Conservation (phyloP, 345 rosid species). For the Aurinia saxatilis region DNA sequence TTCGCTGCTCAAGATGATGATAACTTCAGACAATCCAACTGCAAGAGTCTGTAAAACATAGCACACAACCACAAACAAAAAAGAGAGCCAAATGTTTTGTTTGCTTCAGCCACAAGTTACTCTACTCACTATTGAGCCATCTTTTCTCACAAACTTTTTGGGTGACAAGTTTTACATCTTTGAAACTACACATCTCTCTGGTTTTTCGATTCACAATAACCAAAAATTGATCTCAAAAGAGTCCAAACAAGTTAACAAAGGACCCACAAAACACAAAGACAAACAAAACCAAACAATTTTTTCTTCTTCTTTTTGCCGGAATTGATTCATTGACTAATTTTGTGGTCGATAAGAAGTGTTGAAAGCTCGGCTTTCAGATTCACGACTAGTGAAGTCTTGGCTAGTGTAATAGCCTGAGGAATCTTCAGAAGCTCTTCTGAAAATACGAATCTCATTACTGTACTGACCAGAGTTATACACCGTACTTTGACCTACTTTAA, state of each 20-base stretch:
- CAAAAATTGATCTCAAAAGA: background rate
- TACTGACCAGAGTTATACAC: conserved; percentile 75
- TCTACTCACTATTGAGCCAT: background rate
- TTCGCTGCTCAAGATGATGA: conserved; percentile 12
- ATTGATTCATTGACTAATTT: background rate
- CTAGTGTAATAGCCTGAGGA: conserved; percentile 22
- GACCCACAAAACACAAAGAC: background rate
- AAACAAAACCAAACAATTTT: background rate
- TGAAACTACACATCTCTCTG: background rate
- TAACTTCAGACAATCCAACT: background rate
- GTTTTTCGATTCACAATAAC: background rate
- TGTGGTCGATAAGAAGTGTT: conserved; percentile 2
- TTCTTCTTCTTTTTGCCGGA: too few species aligned
- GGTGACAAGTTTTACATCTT: background rate
- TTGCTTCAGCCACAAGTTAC: conserved; percentile 19
- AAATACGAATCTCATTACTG: conserved; percentile 59
- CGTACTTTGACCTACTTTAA: conserved; percentile 81
- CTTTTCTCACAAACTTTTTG: conserved; percentile 6
- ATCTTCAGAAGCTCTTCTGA: conserved; percentile 43
- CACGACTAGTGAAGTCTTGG: conserved; percentile 21
- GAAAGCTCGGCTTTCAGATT: conserved; percentile 24
- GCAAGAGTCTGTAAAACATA: conserved; percentile 8
- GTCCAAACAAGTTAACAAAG: background rate
- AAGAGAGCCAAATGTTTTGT: conserved; percentile 12
- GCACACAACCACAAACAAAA: background rate